Evolutionary conservation across 2,329 filamentous ascomycete genomes (phyloP), one percentile per base, ranked within the genome.

Genomic region (Neurospora sp.): DNA sequence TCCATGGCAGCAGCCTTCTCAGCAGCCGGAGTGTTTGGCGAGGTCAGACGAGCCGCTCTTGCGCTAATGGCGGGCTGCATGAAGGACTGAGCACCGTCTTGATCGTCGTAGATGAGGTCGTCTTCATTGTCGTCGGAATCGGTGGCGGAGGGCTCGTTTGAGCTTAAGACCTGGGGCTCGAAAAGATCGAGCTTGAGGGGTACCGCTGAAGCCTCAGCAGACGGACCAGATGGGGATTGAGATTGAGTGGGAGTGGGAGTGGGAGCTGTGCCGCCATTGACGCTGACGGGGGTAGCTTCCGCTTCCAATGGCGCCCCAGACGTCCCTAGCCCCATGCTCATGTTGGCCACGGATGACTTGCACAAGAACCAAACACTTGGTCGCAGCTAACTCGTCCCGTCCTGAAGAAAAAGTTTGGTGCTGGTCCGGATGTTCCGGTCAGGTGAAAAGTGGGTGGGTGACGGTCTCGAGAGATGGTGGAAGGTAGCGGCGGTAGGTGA

Each of bases 31-130:
- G 86, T 89, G 69, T 80, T 83, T 5, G 83, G 79, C 3, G 85
- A 84, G 13, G 86, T 85, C 46, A 89, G 79, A 66, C 86, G 84
- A 4, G 85, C 86, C 9, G 87, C 87, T 28, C 81, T 81, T 7
- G 82, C 82, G 76, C 86, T 89, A 72, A 90, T 83, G 33, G 86
- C 82, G 2, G 86, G 86, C 75, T 87, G 87, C 67, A 90, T 82
- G 66, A 89, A 82, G 8, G 86, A 87, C 73, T 87, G 85, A 4
- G 85, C 87, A 73, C 86, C 86, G 74, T 89, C 86, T 70, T 85
- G 81, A 66, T 85, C 83, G 67, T 81, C 80, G 38, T 82, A 81
- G 66, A 80, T 72, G 67, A 75, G 76, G 68, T 80, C 80, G 46
- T 83, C 82, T 9, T 79, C 77, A 5, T 43, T 62, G 2, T 67